These are phyloP conservation scores for Helicostylum pulchrum DNA, from an alignment of 192 early-diverging fungal species.

Conservation along the genomic window DNA sequence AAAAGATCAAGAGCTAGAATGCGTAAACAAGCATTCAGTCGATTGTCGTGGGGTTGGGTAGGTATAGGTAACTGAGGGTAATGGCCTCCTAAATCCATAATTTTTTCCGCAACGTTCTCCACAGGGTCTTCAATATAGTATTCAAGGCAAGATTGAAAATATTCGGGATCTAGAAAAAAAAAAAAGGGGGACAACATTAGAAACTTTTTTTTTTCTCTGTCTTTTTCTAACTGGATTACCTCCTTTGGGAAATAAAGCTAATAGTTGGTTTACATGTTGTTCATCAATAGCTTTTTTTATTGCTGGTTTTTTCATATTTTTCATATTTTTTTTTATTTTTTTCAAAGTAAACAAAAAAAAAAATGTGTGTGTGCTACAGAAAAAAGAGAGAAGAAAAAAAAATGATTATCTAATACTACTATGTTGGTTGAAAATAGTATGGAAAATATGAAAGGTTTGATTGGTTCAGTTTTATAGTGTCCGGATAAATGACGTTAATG, in stretches of 20 bases:
- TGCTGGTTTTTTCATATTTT: not conserved
- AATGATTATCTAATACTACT: not conserved
- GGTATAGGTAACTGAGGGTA: conserved; percentile 31
- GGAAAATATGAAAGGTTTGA: no score
- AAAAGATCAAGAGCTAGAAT: conserved; percentile 33
- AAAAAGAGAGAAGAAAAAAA: not conserved
- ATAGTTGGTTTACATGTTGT: conserved; percentile 9
- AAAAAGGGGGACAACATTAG: no score
- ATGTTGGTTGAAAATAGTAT: not conserved
- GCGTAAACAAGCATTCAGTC: conserved; percentile 26
- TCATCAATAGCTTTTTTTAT: not conserved
- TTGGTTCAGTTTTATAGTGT: no score
- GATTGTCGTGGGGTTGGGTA: conserved; percentile 10
- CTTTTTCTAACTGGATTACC: not conserved
- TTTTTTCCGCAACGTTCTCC: conserved; percentile 35
- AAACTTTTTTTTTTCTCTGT: no score
- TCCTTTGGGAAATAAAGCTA: conserved; percentile 16
- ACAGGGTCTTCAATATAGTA: conserved; percentile 34
- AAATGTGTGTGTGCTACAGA: not conserved
- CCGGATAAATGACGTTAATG: no score
- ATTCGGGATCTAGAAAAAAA: conserved; percentile 30
- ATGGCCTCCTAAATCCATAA: conserved; percentile 23
- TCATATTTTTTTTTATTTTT: no score
- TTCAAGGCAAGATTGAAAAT: conserved; percentile 32
- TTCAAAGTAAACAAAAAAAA: not conserved